Evolutionary conservation across 345 rosid species (phyloP).

Genomic region (Excoecaria agallocha): DNA sequence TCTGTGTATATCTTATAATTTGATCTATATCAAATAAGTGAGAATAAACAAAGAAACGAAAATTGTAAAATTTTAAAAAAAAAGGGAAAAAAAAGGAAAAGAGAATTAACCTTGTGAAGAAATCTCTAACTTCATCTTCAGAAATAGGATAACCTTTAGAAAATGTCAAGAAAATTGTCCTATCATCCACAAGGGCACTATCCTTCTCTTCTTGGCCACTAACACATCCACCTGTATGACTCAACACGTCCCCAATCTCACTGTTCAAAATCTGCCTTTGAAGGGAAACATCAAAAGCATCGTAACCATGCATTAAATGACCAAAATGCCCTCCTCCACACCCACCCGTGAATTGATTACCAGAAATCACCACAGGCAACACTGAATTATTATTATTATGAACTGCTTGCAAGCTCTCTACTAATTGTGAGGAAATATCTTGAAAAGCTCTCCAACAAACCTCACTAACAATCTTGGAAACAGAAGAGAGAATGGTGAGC

Average conservation of each 20-base stretch:
- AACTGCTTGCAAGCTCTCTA: neutral
- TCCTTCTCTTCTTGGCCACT: neutral
- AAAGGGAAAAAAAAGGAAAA: no score
- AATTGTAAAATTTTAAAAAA: neutral
- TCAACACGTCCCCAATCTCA: constrained; percentile 19
- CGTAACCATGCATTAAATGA: neutral
- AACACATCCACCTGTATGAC: neutral
- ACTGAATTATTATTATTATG: neutral
- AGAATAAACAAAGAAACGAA: neutral
- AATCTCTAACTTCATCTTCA: constrained; percentile 48
- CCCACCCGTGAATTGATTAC: no score
- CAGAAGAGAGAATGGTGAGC: constrained; percentile 3
- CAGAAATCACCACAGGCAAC: neutral
- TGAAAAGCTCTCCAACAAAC: constrained; percentile 51
- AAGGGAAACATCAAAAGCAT: neutral
- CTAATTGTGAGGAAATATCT: constrained; percentile 32
- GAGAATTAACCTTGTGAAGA: constrained; percentile 44
- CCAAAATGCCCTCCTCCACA: neutral
- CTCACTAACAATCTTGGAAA: constrained; percentile 31
- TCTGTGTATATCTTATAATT: no score
- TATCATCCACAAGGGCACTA: constrained; percentile 28
- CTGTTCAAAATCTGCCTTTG: constrained; percentile 10
- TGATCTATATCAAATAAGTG: no score
- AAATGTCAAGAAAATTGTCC: constrained; percentile 74
- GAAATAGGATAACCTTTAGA: constrained; percentile 69